Conservation (phyloP, 306 rosid genomes). For the Cyamopsis tetragonoloba region DNA sequence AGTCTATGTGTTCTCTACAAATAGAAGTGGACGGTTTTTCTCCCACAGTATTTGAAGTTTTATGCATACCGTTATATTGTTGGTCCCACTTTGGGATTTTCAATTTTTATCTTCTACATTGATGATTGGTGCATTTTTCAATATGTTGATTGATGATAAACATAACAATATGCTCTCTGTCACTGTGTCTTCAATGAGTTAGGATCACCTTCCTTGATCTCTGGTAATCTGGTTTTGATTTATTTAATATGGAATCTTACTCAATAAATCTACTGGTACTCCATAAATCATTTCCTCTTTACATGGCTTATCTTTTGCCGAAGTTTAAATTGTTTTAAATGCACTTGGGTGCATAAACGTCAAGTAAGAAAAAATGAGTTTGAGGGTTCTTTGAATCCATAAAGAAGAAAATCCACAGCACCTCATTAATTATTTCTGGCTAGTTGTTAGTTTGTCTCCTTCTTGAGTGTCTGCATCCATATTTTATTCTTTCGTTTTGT, state of each 20-base stretch:
- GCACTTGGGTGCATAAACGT: not conserved
- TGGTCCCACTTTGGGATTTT: not conserved
- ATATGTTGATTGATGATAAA: not conserved
- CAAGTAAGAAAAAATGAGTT: not conserved
- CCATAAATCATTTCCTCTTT: not conserved
- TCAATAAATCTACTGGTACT: not conserved
- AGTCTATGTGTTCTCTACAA: not conserved
- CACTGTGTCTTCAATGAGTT: not conserved
- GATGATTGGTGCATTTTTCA: not conserved
- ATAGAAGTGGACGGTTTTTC: not conserved
- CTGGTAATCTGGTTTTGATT: not conserved
- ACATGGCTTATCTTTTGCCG: not conserved
- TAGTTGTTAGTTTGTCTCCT: not conserved
- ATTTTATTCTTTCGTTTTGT: constrained; percentile 1
- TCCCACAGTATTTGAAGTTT: not conserved
- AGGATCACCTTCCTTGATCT: not conserved
- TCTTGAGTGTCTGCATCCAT: not conserved
- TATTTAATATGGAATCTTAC: not conserved
- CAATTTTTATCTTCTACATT: not conserved
- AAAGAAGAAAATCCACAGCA: not conserved
- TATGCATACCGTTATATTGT: not conserved
- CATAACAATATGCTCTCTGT: not conserved
- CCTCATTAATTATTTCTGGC: not conserved
- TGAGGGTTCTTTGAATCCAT: not conserved
- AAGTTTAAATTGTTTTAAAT: not conserved